These are phyloP conservation scores for Leptoxyphium fumago DNA, from an alignment of 2,329 filamentous ascomycete genomes.

Conservation along the genomic window DNA sequence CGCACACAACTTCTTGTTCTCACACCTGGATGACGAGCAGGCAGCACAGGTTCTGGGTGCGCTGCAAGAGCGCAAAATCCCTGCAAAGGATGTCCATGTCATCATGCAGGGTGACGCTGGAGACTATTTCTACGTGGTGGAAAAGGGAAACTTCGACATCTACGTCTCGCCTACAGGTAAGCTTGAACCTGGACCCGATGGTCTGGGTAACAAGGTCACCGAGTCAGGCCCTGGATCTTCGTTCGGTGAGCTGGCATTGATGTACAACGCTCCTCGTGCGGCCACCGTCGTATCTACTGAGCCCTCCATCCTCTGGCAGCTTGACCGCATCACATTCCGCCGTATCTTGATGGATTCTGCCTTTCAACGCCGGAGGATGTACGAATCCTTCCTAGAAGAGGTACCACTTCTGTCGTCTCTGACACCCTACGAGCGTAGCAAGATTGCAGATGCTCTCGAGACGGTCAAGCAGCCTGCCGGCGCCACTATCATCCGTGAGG, in stretches of 20 bases:
- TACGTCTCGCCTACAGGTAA: conserved; percentile 69
- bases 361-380: conserved; percentile 89
- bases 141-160: conserved; percentile 79
- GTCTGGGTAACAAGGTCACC: conserved; percentile 69
- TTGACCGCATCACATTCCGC: conserved; percentile 92
- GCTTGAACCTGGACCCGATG: conserved; percentile 65
- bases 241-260: conserved; percentile 90
- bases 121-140: conserved; percentile 96
- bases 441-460: conserved; percentile 93
- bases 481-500: conserved; percentile 76
- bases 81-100: conserved; percentile 77
- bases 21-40: conserved; percentile 87
- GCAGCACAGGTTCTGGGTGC: conserved; percentile 75
- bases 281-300: conserved; percentile 83
- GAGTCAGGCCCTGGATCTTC: conserved; percentile 77
- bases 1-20: conserved; percentile 82
- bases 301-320: conserved; percentile 74
- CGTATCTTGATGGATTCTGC: conserved; percentile 97
- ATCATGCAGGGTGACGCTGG: conserved; percentile 92
- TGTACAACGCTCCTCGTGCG: conserved; percentile 96
- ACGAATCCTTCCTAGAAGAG: conserved; percentile 91
- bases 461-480: conserved; percentile 72
- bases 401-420: conserved; percentile 72
- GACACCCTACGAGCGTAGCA: conserved; percentile 84
- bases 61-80: conserved; percentile 86